Evolutionary conservation across 2,329 filamentous ascomycete genomes (phyloP).

Genomic region (Botrytis fabae): DNA sequence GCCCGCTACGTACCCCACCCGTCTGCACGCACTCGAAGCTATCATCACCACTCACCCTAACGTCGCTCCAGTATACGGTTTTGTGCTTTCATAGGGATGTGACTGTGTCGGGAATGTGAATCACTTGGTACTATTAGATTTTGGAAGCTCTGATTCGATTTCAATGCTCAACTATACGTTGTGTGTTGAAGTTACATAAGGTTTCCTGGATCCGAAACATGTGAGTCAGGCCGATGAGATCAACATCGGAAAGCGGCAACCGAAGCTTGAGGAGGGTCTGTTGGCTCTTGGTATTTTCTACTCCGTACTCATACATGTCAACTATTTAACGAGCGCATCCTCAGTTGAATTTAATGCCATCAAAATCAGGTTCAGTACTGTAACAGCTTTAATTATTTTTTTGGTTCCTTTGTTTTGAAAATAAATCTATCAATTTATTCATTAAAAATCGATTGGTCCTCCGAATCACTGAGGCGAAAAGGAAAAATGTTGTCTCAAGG

Average conservation of each 20-base stretch:
- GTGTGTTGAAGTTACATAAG: not conserved
- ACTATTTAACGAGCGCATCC: not conserved
- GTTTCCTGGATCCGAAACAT: not conserved
- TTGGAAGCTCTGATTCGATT: not conserved
- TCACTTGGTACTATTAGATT: not conserved
- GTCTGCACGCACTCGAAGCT: no score
- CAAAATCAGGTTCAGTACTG: not conserved
- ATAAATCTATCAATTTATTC: not conserved
- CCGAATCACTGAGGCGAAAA: not conserved
- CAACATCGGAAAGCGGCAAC: not conserved
- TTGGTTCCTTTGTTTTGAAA: not conserved
- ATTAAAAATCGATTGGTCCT: not conserved
- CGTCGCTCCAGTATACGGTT: no score
- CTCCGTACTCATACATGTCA: not conserved
- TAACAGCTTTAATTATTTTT: not conserved
- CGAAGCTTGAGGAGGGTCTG: not conserved
- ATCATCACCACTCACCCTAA: no score
- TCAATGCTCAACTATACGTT: not conserved
- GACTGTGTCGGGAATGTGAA: not conserved
- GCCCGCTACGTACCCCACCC: no score
- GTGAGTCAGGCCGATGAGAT: slow-evolving; percentile 8
- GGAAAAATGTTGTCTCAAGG: slow-evolving; percentile 22
- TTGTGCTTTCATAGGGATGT: not conserved
- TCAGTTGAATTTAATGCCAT: not conserved
- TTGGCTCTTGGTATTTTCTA: not conserved